phyloP scores from a whole-genome alignment of 2,329 filamentous ascomycete species.

The Pseudopithomyces chartarum region DNA sequence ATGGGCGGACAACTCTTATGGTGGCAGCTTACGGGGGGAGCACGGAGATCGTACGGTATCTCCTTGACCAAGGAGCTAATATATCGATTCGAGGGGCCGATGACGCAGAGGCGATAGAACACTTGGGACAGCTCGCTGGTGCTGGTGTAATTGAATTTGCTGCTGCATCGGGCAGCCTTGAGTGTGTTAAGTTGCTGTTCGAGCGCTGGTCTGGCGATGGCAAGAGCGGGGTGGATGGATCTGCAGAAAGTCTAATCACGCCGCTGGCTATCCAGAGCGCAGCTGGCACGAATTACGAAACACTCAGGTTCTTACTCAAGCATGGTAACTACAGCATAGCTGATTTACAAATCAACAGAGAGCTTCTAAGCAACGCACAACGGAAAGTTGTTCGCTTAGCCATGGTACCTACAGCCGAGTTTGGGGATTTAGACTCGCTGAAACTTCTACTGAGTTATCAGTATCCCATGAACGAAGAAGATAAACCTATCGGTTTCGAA shows the following conservation, averaged over 20 bases:
- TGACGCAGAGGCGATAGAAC: background rate
- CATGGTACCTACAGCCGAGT: background rate
- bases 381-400: background rate
- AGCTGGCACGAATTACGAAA: background rate
- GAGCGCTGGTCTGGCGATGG: background rate
- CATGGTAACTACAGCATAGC: background rate
- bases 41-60: background rate
- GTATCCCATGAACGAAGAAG: background rate
- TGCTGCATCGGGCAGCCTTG: background rate
- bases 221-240: background rate
- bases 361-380: background rate
- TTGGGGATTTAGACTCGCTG: background rate
- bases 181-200: background rate
- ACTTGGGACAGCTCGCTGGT: background rate
- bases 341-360: background rate
- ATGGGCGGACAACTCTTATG: background rate
- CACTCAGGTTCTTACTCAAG: background rate
- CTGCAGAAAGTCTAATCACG: background rate
- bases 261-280: background rate
- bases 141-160: background rate
- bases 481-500: background rate
- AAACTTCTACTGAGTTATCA: background rate
- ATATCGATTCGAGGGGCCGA: background rate
- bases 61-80: background rate
- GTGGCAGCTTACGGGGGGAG: background rate